Evolutionary conservation across 371 early-diverging fungal species (phyloP).

Genomic region (Nematocida sp.): DNA sequence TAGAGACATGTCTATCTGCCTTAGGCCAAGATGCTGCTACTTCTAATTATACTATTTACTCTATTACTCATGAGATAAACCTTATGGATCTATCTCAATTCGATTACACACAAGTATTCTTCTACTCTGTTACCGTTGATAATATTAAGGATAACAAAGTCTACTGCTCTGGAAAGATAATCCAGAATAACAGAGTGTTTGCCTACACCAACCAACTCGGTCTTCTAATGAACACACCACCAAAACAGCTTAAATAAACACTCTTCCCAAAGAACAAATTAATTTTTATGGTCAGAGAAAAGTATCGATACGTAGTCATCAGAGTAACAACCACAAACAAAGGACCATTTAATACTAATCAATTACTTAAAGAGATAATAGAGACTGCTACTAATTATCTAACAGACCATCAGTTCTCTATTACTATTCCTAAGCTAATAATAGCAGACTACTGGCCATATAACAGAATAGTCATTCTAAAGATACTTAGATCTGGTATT

Average conservation of each 20-base stretch:
- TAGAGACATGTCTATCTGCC: conserved; percentile 22
- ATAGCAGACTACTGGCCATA: conserved; percentile 20
- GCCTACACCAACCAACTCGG: conserved; percentile 24
- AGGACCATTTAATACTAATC: background rate
- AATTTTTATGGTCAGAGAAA: conserved; percentile 15
- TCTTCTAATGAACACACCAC: background rate
- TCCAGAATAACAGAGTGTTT: conserved; percentile 27
- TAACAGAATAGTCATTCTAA: background rate
- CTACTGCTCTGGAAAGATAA: conserved; percentile 22
- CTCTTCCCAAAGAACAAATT: background rate
- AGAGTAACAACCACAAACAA: conserved; percentile 1
- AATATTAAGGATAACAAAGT: conserved; percentile 33
- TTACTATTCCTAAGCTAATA: conserved; percentile 17
- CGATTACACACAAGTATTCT: conserved; percentile 4
- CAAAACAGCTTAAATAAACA: background rate
- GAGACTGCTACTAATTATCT: background rate
- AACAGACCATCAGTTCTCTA: conserved; percentile 30
- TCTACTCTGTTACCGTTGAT: conserved; percentile 13
- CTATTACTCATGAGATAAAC: conserved; percentile 3
- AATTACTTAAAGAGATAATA: background rate
- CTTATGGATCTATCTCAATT: conserved; percentile 18
- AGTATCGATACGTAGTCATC: conserved; percentile 3
- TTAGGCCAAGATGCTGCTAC: conserved; percentile 1
- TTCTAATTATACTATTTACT: conserved; percentile 16
- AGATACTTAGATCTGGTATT: conserved; percentile 7